phyloP scores from a whole-genome alignment of 2,329 filamentous ascomycete genomes.

The Thielaviopsis euricoi region DNA sequence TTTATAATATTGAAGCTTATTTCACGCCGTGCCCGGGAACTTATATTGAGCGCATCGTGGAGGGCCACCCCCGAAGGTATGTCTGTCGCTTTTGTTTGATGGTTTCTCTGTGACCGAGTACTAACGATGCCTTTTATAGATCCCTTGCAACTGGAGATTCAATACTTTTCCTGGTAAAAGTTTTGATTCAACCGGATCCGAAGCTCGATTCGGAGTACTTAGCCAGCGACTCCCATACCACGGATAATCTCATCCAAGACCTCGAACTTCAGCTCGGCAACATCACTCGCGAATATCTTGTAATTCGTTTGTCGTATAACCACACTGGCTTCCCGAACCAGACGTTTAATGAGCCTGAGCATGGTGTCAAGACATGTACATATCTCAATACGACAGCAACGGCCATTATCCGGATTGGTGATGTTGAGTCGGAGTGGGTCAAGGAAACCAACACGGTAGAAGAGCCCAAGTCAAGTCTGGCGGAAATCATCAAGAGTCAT shows the following conservation, averaged over 20 bases:
- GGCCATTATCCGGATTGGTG: slow-evolving; percentile 33
- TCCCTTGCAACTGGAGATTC: slow-evolving; percentile 27
- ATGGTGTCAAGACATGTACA: slow-evolving; percentile 19
- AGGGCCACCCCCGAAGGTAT: slow-evolving; percentile 26
- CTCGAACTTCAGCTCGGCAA: slow-evolving; percentile 39
- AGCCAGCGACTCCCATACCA: slow-evolving; percentile 14
- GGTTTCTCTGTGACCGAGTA: neutral
- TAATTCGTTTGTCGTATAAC: slow-evolving; percentile 34
- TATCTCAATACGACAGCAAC: slow-evolving; percentile 34
- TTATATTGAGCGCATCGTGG: slow-evolving; percentile 29
- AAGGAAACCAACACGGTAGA: slow-evolving; percentile 16
- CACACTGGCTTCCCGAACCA: slow-evolving; percentile 35
- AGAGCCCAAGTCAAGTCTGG: slow-evolving; percentile 22
- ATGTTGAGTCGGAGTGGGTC: slow-evolving; percentile 34
- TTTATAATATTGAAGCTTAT: slow-evolving; percentile 32
- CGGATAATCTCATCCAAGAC: slow-evolving; percentile 41
- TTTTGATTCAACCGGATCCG: slow-evolving; percentile 15
- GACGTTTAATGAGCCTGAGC: neutral
- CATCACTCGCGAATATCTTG: slow-evolving; percentile 31
- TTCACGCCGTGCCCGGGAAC: slow-evolving; percentile 26
- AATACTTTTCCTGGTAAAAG: slow-evolving; percentile 31
- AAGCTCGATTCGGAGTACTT: neutral
- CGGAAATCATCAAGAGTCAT: slow-evolving; percentile 9
- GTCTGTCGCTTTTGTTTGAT: neutral
- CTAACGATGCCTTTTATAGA: slow-evolving; percentile 16